These are phyloP conservation scores for Murraya paniculata DNA, from an alignment of 345 rosid species.

Conservation along the genomic window DNA sequence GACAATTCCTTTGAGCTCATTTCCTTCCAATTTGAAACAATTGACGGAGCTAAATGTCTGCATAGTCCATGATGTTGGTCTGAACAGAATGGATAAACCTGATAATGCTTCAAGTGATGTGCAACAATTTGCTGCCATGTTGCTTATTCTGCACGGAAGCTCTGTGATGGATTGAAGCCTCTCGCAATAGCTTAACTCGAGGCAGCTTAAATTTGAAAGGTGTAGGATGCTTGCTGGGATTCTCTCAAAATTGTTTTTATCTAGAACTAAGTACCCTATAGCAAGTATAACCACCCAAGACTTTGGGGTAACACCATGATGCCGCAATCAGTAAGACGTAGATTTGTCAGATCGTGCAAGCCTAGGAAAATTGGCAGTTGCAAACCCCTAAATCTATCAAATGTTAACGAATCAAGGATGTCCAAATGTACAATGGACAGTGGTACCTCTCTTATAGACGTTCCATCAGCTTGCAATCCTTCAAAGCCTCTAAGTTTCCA, in stretches of 20 bases:
- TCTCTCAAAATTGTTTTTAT: background rate
- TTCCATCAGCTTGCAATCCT: background rate
- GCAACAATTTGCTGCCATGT: background rate
- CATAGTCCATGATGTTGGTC: background rate
- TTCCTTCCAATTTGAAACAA: background rate
- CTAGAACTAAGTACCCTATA: background rate
- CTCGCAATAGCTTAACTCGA: background rate
- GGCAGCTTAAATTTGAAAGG: background rate
- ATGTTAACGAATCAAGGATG: background rate
- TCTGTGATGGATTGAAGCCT: background rate
- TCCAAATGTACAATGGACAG: background rate
- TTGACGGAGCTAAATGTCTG: background rate
- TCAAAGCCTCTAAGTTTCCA: background rate
- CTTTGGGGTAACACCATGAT: background rate
- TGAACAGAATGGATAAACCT: background rate
- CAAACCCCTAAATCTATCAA: background rate
- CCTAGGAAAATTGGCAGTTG: background rate
- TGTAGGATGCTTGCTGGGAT: background rate
- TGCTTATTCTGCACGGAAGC: background rate
- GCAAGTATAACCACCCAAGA: background rate
- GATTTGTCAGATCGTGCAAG: background rate
- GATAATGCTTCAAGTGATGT: background rate
- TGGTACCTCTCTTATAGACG: background rate
- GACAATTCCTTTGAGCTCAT: background rate
- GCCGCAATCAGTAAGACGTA: background rate